A percentile compares a stretch with the other conserved stretches of the same genome.
Evolutionary conservation across 768 basidiomycete species (phyloP).

Genomic region (Phlebiopsis flavidoalba): DNA sequence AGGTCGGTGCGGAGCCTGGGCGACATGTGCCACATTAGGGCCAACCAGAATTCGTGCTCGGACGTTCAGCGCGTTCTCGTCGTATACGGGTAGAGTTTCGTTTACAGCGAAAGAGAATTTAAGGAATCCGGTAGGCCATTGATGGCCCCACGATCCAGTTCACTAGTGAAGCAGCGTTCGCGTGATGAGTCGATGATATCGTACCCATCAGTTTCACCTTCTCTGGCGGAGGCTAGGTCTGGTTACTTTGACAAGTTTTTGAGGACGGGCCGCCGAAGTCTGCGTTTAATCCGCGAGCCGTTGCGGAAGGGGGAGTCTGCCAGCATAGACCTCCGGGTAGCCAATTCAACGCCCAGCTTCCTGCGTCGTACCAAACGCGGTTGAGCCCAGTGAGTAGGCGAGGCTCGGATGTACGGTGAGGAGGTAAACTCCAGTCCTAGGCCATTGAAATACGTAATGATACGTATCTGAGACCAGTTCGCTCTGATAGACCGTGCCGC

Average conservation of each 20-base stretch:
- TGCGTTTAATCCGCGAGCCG: background rate
- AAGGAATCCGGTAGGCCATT: no score
- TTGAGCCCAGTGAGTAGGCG: slow-evolving; percentile 6
- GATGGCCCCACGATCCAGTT: background rate
- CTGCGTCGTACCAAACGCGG: slow-evolving; percentile 6
- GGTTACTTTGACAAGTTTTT: background rate
- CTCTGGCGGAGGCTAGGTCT: background rate
- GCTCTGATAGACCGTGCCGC: background rate
- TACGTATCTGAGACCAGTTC: background rate
- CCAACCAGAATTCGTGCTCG: no score
- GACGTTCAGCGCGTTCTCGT: background rate
- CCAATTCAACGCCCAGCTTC: background rate
- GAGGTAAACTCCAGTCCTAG: background rate
- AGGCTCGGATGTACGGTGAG: background rate
- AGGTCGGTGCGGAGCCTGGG: no score
- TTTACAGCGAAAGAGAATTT: background rate
- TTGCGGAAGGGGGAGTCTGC: background rate
- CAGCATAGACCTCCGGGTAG: background rate
- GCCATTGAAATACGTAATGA: slow-evolving; percentile 1
- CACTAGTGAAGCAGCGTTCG: background rate
- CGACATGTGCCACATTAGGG: no score
- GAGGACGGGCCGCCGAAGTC: background rate
- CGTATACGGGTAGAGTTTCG: background rate
- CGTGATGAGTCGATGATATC: background rate
- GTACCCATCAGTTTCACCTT: background rate